phyloP scores from a whole-genome alignment of 768 basidiomycete species.

The Suillus occidentalis region DNA sequence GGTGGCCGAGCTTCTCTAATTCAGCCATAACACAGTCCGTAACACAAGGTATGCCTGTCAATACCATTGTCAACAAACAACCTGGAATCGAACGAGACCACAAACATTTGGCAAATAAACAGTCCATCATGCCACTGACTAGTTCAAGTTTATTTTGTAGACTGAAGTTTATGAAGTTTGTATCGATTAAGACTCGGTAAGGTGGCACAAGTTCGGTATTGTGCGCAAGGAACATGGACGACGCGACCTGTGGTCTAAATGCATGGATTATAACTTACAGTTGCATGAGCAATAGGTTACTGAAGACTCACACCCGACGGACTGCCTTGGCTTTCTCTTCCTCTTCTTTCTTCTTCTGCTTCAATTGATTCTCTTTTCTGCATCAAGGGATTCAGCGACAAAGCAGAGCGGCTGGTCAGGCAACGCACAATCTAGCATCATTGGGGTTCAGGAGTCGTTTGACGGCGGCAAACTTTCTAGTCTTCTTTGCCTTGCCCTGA shows the following conservation, averaged over 20 bases:
- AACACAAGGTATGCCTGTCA: slow-evolving; percentile 93
- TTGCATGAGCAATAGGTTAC: background rate
- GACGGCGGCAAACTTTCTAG: slow-evolving; percentile 90
- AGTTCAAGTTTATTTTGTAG: slow-evolving; percentile 98
- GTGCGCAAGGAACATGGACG: slow-evolving; percentile 91
- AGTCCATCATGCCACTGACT: slow-evolving; percentile 99
- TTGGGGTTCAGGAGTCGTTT: slow-evolving; percentile 94
- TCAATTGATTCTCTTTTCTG: slow-evolving; percentile 93
- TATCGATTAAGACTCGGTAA: slow-evolving; percentile 96
- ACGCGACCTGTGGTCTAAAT: slow-evolving; percentile 77
- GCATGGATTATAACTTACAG: slow-evolving; percentile 2
- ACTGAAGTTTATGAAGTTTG: slow-evolving; percentile 99
- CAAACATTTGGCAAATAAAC: slow-evolving; percentile 94
- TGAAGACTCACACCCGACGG: slow-evolving; percentile 68
- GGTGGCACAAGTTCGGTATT: slow-evolving; percentile 96
- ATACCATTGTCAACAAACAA: slow-evolving; percentile 9
- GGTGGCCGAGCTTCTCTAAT: slow-evolving; percentile 94
- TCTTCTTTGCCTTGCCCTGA: slow-evolving; percentile 90
- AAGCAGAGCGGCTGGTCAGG: background rate
- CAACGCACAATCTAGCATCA: slow-evolving; percentile 83
- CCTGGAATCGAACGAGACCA: slow-evolving; percentile 3
- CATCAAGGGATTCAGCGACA: slow-evolving; percentile 10
- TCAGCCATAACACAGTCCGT: slow-evolving; percentile 99
- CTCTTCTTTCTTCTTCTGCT: slow-evolving; percentile 83
- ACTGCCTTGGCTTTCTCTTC: slow-evolving; percentile 77